Base-by-base conservation (phyloP, 1,139 yeast species). In the Hyphopichia fennica region DNA sequence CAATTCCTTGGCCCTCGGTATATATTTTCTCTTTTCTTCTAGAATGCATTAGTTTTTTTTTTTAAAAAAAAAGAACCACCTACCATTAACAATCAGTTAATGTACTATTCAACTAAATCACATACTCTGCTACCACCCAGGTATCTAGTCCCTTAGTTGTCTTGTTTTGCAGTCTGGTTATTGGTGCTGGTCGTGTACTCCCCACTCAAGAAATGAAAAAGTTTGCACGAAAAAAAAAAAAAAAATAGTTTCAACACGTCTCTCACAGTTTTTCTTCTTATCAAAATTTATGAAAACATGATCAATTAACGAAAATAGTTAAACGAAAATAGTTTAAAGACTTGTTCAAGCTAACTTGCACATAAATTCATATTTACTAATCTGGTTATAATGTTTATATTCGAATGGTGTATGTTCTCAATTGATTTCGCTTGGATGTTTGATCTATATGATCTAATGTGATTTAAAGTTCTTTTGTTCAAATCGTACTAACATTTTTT, bases 401-500 rank as follows among this genome's bases (percentile, higher is more conserved):
- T 38, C 16, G 40, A 38, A 23, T 38, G 40, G 40, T 38, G 40
- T 38, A 38, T 38, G 40, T 38, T 18, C 8, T 8, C 23, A 22
- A 22, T 22, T 22, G 23, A 22, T 22, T n/a, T n/a, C n/a, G n/a
- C n/a, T n/a, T n/a, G n/a, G n/a, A n/a, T n/a, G n/a, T n/a, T n/a
- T n/a, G n/a, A n/a, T n/a, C n/a, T n/a, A n/a, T n/a, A n/a, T n/a
- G n/a, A n/a, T n/a, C n/a, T n/a, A n/a, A n/a, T n/a, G n/a, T n/a
- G n/a, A n/a, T n/a, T n/a, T n/a, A n/a, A n/a, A n/a, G n/a, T n/a
- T n/a, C n/a, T n/a, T n/a, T n/a, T n/a, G n/a, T 28, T 28, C 7
- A 15, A 14, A 14, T 23, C 8, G 13, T 49, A 59, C 65, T 59
- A 62, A 61, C 65, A 15, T 17, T 5, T 30, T 30, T 15, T 15